Evolutionary conservation across 2,329 filamentous ascomycete genomes (phyloP).

Genomic region (Trichoderma arundinaceum): DNA sequence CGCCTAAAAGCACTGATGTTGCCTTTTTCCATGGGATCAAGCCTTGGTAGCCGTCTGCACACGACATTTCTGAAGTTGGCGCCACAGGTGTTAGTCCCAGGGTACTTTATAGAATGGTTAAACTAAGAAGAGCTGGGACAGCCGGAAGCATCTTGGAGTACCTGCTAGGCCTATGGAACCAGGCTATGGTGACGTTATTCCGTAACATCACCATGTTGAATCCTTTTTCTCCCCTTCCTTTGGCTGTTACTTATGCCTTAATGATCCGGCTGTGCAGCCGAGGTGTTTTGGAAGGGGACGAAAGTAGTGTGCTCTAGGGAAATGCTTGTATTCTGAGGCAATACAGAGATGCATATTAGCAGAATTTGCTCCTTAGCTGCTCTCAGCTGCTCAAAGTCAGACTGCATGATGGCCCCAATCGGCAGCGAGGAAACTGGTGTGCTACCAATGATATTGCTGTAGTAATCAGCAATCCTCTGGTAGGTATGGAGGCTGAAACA

Average conservation of each 20-base stretch:
- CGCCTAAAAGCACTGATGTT: not conserved
- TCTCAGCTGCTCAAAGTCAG: not conserved
- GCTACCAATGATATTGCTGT: not conserved
- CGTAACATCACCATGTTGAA: too few species aligned
- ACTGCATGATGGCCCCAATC: slow-evolving; percentile 3
- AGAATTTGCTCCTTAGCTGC: too few species aligned
- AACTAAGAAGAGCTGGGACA: not conserved
- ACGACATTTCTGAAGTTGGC: not conserved
- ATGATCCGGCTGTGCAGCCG: too few species aligned
- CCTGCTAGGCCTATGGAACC: too few species aligned
- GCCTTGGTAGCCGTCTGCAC: too few species aligned
- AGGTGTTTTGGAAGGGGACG: not conserved
- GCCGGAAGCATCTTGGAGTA: not conserved
- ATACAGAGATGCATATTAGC: too few species aligned
- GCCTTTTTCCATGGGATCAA: not conserved
- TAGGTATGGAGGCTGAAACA: slow-evolving; percentile 25
- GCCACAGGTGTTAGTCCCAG: not conserved
- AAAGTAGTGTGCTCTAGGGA: not conserved
- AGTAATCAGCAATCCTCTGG: not conserved
- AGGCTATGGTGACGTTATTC: too few species aligned
- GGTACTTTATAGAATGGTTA: not conserved
- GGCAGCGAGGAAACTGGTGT: not conserved
- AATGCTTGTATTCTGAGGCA: too few species aligned
- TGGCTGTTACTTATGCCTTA: too few species aligned
- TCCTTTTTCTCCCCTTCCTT: too few species aligned